Percentiles rank a stretch among this genome's conserved stretches.
These are phyloP conservation scores for Populus alba DNA, from an alignment of 345 rosid species.

Conservation along the genomic window DNA sequence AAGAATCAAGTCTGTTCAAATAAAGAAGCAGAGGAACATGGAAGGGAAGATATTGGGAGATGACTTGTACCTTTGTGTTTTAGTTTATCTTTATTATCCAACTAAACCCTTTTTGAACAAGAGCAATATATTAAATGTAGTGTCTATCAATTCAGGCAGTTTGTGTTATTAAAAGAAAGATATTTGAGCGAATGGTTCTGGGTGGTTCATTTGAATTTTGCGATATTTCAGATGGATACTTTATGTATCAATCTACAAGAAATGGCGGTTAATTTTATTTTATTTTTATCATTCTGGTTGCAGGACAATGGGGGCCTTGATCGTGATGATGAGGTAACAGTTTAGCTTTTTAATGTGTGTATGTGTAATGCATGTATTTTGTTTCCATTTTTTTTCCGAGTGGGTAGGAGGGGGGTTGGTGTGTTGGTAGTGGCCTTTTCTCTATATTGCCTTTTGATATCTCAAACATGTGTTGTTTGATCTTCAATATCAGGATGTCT, in stretches of 20 bases:
- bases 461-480: conserved; percentile 2
- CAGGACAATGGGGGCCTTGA: conserved; percentile 72
- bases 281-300: conserved; percentile 23
- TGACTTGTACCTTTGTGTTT: not conserved
- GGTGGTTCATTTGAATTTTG: not conserved
- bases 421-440: not conserved
- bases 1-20: not conserved
- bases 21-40: not conserved
- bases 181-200: not conserved
- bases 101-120: not conserved
- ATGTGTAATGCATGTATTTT: not conserved
- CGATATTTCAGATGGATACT: not conserved
- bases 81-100: not conserved
- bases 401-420: not conserved
- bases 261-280: not conserved
- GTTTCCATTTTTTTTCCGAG: not conserved
- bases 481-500: conserved; percentile 64
- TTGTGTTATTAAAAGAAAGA: not conserved
- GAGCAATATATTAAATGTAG: not conserved
- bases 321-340: conserved; percentile 72
- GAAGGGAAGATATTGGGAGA: not conserved
- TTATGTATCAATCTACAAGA: not conserved
- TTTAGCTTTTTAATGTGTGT: not conserved
- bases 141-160: not conserved
- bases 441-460: conserved; percentile 2